Conservation (phyloP, 176 grass and related monocot species). For the Bolboschoenus planiculmis region DNA sequence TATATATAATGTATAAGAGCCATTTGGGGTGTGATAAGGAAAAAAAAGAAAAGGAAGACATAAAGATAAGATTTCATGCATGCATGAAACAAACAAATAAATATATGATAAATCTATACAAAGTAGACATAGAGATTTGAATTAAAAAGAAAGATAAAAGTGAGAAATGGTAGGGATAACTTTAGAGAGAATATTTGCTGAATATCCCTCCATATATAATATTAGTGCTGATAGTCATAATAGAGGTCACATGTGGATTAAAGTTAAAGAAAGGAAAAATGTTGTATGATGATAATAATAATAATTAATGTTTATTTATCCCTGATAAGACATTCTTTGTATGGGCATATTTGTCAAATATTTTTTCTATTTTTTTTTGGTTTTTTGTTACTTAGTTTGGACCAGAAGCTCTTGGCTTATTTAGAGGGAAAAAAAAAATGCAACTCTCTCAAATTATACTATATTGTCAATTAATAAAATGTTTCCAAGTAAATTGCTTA, state of each 20-base stretch:
- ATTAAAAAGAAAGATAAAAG: background rate
- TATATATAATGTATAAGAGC: background rate
- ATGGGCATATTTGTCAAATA: slow-evolving; percentile 7
- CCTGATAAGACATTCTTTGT: slow-evolving; percentile 6
- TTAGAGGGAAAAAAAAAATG: background rate
- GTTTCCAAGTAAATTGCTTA: too few relatives aligned
- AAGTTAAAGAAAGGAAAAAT: background rate
- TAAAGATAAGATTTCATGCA: slow-evolving; percentile 1
- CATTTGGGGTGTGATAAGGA: background rate
- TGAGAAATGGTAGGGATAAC: background rate
- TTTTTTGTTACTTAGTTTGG: background rate
- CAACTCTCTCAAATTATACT: background rate
- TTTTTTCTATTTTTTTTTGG: background rate
- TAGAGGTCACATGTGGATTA: background rate
- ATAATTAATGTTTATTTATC: too few relatives aligned
- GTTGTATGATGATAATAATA: background rate
- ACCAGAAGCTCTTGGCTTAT: background rate
- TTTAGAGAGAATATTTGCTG: slow-evolving; percentile 18
- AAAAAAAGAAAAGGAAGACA: background rate
- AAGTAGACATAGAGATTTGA: background rate
- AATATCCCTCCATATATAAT: background rate
- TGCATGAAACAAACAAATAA: slow-evolving; percentile 2
- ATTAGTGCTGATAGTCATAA: slow-evolving; percentile 20
- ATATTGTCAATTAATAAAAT: background rate
- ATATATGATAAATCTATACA: too few relatives aligned